Base-by-base conservation (phyloP, 495 filamentous ascomycete species). In the Penicillium waksmanii region DNA sequence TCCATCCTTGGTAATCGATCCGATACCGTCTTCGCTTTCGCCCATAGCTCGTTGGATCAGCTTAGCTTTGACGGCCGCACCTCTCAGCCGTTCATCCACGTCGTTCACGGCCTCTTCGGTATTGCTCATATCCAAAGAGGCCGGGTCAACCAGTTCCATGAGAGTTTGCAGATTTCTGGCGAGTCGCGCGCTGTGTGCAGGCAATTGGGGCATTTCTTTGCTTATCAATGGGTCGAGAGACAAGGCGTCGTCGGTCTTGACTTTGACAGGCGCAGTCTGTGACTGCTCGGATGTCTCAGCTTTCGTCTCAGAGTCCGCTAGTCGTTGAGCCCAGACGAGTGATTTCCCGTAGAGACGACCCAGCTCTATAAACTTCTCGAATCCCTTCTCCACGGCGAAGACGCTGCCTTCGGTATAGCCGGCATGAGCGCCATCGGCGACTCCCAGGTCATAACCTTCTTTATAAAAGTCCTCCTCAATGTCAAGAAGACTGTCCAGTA, bases 341-440 rank as follows among this genome's bases (percentile, higher is more conserved):
- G 89, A 85, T 66, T 85, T 87, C n/a, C 95, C 93, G 65, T 93
- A 89, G 19, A 99, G 69, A 55, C 80, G 80, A 1, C 95, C 96
- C 65, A 92, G 82, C 57, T 90, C 87, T 13, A 86, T 63, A 65
- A 91, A 96, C 74, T 96, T 97, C 67, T 95, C 90, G 58, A 94
- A 98, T 1, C 93, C 95, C 63, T 95, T 96, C 66, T 96, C 89
- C 3, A 98, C 82, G 0, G 94, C 95, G 69, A 98, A 91, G 12
- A 90, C 80, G 36, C 90, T 89, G 40, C 96, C 96, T 82, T 99
- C 95, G 48, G 89, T 84, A 31, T 85, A 87, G 11, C 96, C 95
- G 13, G 91, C 86, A 64, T 82, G 79, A n/a, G 84, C 79, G 25
- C 95, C 95, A 71, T 97, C 96, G 43, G 78, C 77, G 33, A 83